Evolutionary conservation across 2,329 filamentous ascomycete species (phyloP).

Genomic region (Trichocomaceae sp.): DNA sequence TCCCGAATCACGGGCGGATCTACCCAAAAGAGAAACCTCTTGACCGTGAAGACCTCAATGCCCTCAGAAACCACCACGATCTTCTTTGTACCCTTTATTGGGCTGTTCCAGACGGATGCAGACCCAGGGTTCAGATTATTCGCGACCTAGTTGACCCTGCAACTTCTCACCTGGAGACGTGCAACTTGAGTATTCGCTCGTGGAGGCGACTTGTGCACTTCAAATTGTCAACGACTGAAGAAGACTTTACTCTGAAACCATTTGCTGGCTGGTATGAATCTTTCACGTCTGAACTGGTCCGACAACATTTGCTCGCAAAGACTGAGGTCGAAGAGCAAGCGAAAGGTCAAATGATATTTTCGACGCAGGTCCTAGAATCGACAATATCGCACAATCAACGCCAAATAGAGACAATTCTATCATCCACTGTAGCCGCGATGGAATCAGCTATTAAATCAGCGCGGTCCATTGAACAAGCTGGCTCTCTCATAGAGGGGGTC

Average conservation of each 20-base stretch:
- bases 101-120: slow-evolving; percentile 47
- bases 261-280: slow-evolving; percentile 52
- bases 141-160: slow-evolving; percentile 51
- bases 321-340: slow-evolving; percentile 53
- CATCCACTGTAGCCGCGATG: slow-evolving; percentile 47
- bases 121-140: slow-evolving; percentile 49
- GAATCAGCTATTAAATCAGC: slow-evolving; percentile 42
- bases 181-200: slow-evolving; percentile 51
- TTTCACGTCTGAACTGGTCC: slow-evolving; percentile 47
- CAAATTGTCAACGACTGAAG: slow-evolving; percentile 49
- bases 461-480: slow-evolving; percentile 35
- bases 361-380: slow-evolving; percentile 43
- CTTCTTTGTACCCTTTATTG: slow-evolving; percentile 55
- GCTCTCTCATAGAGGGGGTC: slow-evolving; percentile 38
- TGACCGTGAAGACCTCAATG: slow-evolving; percentile 48
- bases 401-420: slow-evolving; percentile 50
- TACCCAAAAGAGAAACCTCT: slow-evolving; percentile 54
- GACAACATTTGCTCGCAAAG: slow-evolving; percentile 51
- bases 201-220: slow-evolving; percentile 54
- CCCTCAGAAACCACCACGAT: slow-evolving; percentile 57
- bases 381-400: slow-evolving; percentile 53
- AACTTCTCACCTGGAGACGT: slow-evolving; percentile 53
- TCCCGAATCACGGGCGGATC: slow-evolving; percentile 55
- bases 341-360: slow-evolving; percentile 34
- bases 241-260: slow-evolving; percentile 37